These are phyloP conservation scores for Byssoonygena ceratinophila DNA, from an alignment of 2,329 filamentous ascomycete species.

Conservation along the genomic window DNA sequence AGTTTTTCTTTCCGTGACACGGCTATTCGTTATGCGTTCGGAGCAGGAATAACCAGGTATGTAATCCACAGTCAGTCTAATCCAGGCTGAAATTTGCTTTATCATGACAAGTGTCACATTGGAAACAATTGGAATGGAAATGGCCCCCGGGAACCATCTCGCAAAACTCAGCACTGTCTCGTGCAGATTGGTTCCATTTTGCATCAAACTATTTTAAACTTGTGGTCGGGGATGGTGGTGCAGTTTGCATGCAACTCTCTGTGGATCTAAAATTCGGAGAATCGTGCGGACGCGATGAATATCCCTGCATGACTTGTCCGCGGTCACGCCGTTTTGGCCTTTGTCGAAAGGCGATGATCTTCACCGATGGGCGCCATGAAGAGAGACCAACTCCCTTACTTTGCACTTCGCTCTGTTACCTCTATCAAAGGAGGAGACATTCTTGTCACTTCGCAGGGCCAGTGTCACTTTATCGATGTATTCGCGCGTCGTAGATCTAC, in stretches of 20 bases:
- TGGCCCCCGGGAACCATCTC: neutral
- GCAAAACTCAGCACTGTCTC: neutral
- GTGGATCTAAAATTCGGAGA: constrained; percentile 3
- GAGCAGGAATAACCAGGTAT: neutral
- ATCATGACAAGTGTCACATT: neutral
- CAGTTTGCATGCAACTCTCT: neutral
- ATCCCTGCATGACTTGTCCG: neutral
- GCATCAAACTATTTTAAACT: constrained; percentile 4
- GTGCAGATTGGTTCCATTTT: constrained; percentile 3
- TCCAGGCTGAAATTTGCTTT: neutral
- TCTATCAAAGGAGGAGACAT: neutral
- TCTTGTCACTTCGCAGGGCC: neutral
- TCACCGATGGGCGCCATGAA: neutral
- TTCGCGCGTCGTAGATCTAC: constrained; percentile 5
- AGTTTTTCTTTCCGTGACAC: neutral
- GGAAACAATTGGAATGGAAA: neutral
- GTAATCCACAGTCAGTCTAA: neutral
- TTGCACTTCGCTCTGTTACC: neutral
- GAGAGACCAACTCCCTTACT: neutral
- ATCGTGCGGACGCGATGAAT: constrained; percentile 6
- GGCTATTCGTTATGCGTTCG: neutral
- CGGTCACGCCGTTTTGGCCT: neutral
- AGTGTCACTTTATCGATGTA: constrained; percentile 4
- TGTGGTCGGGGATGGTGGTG: neutral
- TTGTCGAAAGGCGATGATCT: neutral